Percentiles rank a stretch among this genome's conserved stretches.
Conservation (phyloP, 2,329 filamentous ascomycete genomes). For the Botrytis paeoniae region DNA sequence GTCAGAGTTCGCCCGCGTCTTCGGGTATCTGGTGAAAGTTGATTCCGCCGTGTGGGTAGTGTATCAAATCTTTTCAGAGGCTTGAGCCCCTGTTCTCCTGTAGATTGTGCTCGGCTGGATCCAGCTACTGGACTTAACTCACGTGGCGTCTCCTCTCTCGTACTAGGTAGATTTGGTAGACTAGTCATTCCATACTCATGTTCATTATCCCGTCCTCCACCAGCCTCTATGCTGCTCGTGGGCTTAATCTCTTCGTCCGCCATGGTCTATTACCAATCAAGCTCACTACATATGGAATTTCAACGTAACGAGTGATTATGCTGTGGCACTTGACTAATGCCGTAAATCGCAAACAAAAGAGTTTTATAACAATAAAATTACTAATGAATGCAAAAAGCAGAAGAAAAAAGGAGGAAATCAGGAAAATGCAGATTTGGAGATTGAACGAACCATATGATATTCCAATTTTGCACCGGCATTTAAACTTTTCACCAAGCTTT, state of each 20-base stretch:
- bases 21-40: constrained; percentile 11
- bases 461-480: neutral
- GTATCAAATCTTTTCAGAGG: constrained; percentile 17
- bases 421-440: neutral
- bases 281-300: neutral
- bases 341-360: neutral
- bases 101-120: neutral
- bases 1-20: constrained; percentile 14
- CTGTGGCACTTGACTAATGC: neutral
- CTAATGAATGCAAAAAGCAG: neutral
- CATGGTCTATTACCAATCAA: constrained; percentile 3
- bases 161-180: neutral
- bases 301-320: neutral
- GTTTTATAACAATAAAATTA: neutral
- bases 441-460: neutral
- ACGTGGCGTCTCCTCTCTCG: neutral
- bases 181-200: neutral
- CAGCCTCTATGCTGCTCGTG: constrained; percentile 6
- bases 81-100: neutral
- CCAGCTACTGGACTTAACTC: constrained; percentile 5
- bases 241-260: constrained; percentile 5
- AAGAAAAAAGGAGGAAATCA: neutral
- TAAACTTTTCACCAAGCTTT: constrained; percentile 14
- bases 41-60: constrained; percentile 4
- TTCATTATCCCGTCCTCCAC: constrained; percentile 12